These are phyloP conservation scores for Erythrobasidium hasegawianum DNA, from an alignment of 1,284 basidiomycete species.

Conservation along the genomic window DNA sequence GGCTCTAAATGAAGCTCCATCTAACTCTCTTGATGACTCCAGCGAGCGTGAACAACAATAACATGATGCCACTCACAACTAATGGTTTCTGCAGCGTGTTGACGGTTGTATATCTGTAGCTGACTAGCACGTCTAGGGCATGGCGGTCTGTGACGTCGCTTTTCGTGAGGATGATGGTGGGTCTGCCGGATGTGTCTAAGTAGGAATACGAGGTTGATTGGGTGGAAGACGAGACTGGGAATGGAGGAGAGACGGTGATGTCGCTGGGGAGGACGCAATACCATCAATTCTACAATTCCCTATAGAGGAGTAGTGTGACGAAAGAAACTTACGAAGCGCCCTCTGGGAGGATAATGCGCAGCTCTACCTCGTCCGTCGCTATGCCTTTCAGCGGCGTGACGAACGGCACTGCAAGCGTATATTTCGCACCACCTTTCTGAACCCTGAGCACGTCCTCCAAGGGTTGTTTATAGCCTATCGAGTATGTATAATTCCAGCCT, in stretches of 20 bases:
- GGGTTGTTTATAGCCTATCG: constrained; percentile 85
- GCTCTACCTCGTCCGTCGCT: constrained; percentile 72
- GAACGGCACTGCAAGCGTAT: constrained; percentile 77
- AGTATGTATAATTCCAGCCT: constrained; percentile 97
- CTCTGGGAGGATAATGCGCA: constrained; percentile 84
- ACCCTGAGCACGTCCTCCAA: constrained; percentile 58
- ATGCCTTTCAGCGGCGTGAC: constrained; percentile 75
- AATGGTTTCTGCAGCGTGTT: constrained; percentile 80
- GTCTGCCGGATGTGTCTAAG: constrained; percentile 88
- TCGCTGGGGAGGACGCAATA: constrained; percentile 61
- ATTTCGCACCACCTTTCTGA: constrained; percentile 60
- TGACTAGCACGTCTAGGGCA: constrained; percentile 59
- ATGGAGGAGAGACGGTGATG: constrained; percentile 71
- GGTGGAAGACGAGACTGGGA: constrained; percentile 61
- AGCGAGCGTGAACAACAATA: constrained; percentile 47
- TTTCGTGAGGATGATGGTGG: constrained; percentile 69
- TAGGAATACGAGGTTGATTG: constrained; percentile 73
- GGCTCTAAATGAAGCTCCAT: constrained; percentile 35
- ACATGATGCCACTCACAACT: constrained; percentile 56
- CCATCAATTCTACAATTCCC: too few relatives aligned
- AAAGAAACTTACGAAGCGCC: constrained; percentile 71
- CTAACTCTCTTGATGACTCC: constrained; percentile 47
- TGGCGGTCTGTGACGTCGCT: constrained; percentile 73
- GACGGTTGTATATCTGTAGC: constrained; percentile 71
- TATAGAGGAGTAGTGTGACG: neutral